Conservation (phyloP, 2,329 filamentous ascomycete species). For the Pyrenochaeta sp. region DNA sequence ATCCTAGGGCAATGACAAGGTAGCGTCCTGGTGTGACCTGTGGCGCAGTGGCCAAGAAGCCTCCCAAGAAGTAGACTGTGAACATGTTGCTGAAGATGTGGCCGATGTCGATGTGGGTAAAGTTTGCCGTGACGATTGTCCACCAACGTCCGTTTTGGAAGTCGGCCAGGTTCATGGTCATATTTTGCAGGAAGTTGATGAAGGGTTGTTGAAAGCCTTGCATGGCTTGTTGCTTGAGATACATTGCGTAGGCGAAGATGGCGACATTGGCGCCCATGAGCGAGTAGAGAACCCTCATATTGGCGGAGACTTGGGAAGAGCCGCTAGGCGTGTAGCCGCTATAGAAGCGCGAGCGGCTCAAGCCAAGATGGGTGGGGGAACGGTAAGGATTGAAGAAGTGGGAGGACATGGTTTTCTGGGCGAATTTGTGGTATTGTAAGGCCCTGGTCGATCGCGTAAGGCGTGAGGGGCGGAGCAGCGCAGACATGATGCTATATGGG, state of each 20-base stretch:
- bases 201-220: constrained; percentile 25
- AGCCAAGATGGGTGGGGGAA: constrained; percentile 8
- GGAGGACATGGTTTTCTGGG: constrained; percentile 12
- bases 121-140: constrained; percentile 51
- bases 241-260: constrained; percentile 51
- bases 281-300: constrained; percentile 40
- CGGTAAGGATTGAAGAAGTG: constrained; percentile 31
- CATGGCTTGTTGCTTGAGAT: constrained; percentile 35
- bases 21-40: constrained; percentile 38
- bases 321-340: constrained; percentile 2
- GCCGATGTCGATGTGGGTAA: constrained; percentile 47
- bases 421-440: constrained; percentile 13
- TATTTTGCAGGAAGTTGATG: constrained; percentile 37
- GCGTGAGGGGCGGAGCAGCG: constrained; percentile 11
- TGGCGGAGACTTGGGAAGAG: constrained; percentile 11
- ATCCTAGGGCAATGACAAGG: constrained; percentile 40
- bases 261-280: constrained; percentile 53
- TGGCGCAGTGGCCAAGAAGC: constrained; percentile 40
- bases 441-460: constrained; percentile 2
- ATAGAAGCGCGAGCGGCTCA: constrained; percentile 19
- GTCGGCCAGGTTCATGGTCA: constrained; percentile 43
- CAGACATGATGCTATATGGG: constrained; percentile 8
- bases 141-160: constrained; percentile 43
- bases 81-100: constrained; percentile 57
- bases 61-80: constrained; percentile 49